Conservation (phyloP, 805 yeast species). For the Isabelozyma pseudorhagii region DNA sequence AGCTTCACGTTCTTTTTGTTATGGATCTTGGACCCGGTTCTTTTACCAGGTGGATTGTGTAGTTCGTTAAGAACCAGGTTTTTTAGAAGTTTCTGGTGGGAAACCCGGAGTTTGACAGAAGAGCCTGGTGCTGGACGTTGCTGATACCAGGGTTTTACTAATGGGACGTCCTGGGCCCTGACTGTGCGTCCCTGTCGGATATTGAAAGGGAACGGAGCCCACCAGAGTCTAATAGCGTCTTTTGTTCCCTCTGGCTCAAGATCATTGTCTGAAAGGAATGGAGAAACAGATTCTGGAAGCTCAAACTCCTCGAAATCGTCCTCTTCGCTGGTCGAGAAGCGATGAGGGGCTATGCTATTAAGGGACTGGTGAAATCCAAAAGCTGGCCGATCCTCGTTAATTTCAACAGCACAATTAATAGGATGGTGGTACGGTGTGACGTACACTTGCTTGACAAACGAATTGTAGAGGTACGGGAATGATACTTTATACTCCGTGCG, state of each 20-base stretch:
- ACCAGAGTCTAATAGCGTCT: slow-evolving; percentile 62
- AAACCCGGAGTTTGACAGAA: slow-evolving; percentile 77
- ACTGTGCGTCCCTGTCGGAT: slow-evolving; percentile 66
- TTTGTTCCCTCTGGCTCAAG: slow-evolving; percentile 39
- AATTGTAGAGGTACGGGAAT: slow-evolving; percentile 80
- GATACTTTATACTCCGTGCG: slow-evolving; percentile 85
- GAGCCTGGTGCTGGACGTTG: slow-evolving; percentile 60
- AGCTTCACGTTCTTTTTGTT: slow-evolving; percentile 54
- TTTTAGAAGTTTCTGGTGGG: slow-evolving; percentile 88
- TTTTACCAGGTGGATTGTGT: slow-evolving; percentile 38
- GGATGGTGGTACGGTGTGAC: slow-evolving; percentile 66
- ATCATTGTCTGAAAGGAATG: slow-evolving; percentile 40
- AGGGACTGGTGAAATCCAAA: slow-evolving; percentile 53
- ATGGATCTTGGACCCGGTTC: slow-evolving; percentile 26
- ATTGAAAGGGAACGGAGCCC: slow-evolving; percentile 86
- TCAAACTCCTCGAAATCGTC: slow-evolving; percentile 29
- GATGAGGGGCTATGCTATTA: slow-evolving; percentile 49
- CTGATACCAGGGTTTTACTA: slow-evolving; percentile 78
- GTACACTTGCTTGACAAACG: slow-evolving; percentile 64
- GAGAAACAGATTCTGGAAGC: slow-evolving; percentile 43
- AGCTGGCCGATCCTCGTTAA: slow-evolving; percentile 40
- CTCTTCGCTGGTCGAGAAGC: slow-evolving; percentile 5
- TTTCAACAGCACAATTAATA: slow-evolving; percentile 34
- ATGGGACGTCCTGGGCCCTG: slow-evolving; percentile 87
- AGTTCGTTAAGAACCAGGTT: slow-evolving; percentile 68